Percentiles rank a stretch among this genome's conserved stretches.
These are phyloP conservation scores for Colletotrichum eremochloae DNA, from an alignment of 2,329 filamentous ascomycete species.

Conservation along the genomic window DNA sequence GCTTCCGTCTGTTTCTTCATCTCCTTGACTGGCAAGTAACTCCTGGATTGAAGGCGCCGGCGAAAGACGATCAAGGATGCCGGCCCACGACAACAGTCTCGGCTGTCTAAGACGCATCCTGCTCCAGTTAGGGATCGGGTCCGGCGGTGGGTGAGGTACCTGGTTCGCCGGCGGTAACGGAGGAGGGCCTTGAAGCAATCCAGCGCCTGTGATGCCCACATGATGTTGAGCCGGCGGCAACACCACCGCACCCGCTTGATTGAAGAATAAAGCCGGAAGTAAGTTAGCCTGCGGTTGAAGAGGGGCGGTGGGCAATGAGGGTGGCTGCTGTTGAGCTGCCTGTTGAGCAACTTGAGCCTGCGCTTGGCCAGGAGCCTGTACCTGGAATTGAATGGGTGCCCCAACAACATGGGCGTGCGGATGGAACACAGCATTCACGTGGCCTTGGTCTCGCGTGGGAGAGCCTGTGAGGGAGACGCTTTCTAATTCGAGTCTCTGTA, in stretches of 20 bases:
- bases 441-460: slow-evolving; percentile 45
- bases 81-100: slow-evolving; percentile 55
- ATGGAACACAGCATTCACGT: slow-evolving; percentile 40
- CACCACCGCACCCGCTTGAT: not conserved
- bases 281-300: slow-evolving; percentile 15
- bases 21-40: slow-evolving; percentile 22
- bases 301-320: slow-evolving; percentile 29
- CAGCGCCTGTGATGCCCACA: not conserved
- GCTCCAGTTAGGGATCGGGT: slow-evolving; percentile 19
- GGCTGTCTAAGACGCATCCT: slow-evolving; percentile 44
- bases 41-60: slow-evolving; percentile 52
- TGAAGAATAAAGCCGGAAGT: not conserved
- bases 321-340: slow-evolving; percentile 10
- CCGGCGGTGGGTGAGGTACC: not conserved
- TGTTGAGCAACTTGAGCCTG: slow-evolving; percentile 21
- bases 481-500: slow-evolving; percentile 70
- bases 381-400: slow-evolving; percentile 32
- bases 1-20: slow-evolving; percentile 9
- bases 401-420: slow-evolving; percentile 1
- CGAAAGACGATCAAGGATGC: slow-evolving; percentile 58
- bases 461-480: slow-evolving; percentile 74
- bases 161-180: slow-evolving; percentile 15
- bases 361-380: slow-evolving; percentile 13
- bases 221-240: not conserved
- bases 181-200: slow-evolving; percentile 7